These are phyloP conservation scores for Diutina scorzettiae DNA, from an alignment of 1,139 yeast genomes.

Conservation along the genomic window DNA sequence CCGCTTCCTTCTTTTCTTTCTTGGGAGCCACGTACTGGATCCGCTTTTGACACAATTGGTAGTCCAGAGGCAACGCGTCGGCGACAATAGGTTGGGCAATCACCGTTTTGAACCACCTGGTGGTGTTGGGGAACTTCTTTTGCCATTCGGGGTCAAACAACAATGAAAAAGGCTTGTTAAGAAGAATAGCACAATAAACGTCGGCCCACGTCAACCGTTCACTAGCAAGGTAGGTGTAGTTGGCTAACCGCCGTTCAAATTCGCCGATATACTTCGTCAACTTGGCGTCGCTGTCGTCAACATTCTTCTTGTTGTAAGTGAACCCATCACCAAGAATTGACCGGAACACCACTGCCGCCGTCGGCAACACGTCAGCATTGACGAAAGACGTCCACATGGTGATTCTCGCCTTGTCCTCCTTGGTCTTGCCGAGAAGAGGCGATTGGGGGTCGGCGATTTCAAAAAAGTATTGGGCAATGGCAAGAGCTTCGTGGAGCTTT, in stretches of 20 bases:
- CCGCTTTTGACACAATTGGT: slow-evolving; percentile 55
- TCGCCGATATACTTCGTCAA: slow-evolving; percentile 30
- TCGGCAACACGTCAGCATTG: slow-evolving; percentile 54
- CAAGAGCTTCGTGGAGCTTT: slow-evolving; percentile 68
- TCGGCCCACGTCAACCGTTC: slow-evolving; percentile 87
- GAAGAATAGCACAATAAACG: slow-evolving; percentile 47
- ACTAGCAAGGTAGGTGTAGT: slow-evolving; percentile 82
- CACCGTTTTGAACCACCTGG: slow-evolving; percentile 83
- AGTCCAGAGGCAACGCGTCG: slow-evolving; percentile 23
- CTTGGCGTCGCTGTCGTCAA: slow-evolving; percentile 40
- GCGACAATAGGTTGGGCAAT: slow-evolving; percentile 43
- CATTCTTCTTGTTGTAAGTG: slow-evolving; percentile 70
- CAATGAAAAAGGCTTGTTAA: slow-evolving; percentile 53
- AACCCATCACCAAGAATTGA: slow-evolving; percentile 22
- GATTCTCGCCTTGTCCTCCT: slow-evolving; percentile 58
- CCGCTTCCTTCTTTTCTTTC: slow-evolving; percentile 45
- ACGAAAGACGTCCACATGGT: slow-evolving; percentile 75
- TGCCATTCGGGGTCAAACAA: slow-evolving; percentile 75
- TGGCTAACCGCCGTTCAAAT: slow-evolving; percentile 53
- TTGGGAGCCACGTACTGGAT: slow-evolving; percentile 64
- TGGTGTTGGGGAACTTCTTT: slow-evolving; percentile 54
- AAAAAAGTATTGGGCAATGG: slow-evolving; percentile 44
- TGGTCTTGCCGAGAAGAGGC: slow-evolving; percentile 49
- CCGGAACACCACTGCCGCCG: slow-evolving; percentile 23
- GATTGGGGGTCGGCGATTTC: slow-evolving; percentile 16